A percentile compares a stretch with the other conserved stretches of the same genome.
These are phyloP conservation scores for Chrysoporthe deuterocubensis DNA, from an alignment of 2,329 filamentous ascomycete genomes.

Conservation along the genomic window DNA sequence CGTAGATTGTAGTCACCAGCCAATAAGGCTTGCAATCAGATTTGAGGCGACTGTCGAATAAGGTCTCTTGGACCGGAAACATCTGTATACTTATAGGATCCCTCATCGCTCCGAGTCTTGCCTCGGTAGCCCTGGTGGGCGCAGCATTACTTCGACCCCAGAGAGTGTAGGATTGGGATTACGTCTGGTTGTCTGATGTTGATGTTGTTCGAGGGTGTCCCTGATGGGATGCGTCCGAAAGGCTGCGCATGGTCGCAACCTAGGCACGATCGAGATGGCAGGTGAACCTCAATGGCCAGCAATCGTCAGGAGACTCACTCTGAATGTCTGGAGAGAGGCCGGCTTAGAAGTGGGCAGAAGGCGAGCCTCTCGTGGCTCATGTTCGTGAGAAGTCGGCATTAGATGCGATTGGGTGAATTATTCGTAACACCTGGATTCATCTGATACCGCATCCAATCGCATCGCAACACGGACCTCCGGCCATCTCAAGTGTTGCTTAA, in stretches of 20 bases:
- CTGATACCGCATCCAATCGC: not conserved
- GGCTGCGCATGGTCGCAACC: not conserved
- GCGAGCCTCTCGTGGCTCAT: not conserved
- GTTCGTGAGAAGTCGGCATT: not conserved
- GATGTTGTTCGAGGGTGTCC: not conserved
- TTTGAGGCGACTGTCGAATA: not conserved
- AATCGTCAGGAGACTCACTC: not conserved
- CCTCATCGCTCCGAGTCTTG: not conserved
- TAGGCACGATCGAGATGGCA: not conserved
- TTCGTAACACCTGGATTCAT: not conserved
- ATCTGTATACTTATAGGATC: not conserved
- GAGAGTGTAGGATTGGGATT: not conserved
- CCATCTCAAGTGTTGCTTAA: not conserved
- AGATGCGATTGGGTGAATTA: not conserved
- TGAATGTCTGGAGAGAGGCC: not conserved
- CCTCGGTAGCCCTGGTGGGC: not conserved
- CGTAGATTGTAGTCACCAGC: not conserved
- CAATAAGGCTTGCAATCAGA: not conserved
- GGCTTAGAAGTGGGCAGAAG: not conserved
- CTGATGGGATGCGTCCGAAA: too few relatives aligned
- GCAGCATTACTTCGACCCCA: not conserved
- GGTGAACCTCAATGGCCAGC: not conserved
- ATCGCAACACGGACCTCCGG: not conserved
- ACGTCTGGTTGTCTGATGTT: not conserved
- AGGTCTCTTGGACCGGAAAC: not conserved